Percentiles rank a stretch among this genome's conserved stretches.
Conservation (phyloP, 2,329 filamentous ascomycete genomes). For the Colletotrichum neosansevieriae region DNA sequence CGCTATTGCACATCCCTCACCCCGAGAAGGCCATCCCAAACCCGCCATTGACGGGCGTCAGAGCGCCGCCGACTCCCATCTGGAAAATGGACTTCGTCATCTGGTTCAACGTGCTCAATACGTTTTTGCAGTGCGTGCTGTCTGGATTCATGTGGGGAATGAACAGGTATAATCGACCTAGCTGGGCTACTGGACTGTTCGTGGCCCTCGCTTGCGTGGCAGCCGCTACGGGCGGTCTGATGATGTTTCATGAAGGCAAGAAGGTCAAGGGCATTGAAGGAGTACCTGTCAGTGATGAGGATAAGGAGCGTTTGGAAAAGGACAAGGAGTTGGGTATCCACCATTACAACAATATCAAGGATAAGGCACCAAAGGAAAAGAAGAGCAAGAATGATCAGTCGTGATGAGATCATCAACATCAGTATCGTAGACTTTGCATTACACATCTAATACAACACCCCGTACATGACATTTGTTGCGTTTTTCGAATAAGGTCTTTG, state of each 20-base stretch:
- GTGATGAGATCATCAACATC: background rate
- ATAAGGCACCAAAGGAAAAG: conserved; percentile 61
- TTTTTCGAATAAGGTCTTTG: no score
- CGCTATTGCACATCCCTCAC: conserved; percentile 67
- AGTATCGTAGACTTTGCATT: no score
- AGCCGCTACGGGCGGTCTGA: conserved; percentile 74
- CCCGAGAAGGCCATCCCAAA: conserved; percentile 74
- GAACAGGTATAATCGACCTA: conserved; percentile 78
- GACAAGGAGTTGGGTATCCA: conserved; percentile 68
- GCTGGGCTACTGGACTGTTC: conserved; percentile 84
- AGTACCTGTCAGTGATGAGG: conserved; percentile 70
- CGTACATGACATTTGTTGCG: no score
- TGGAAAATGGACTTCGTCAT: conserved; percentile 87
- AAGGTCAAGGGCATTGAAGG: conserved; percentile 79
- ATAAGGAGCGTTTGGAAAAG: conserved; percentile 61
- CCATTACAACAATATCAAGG: conserved; percentile 70
- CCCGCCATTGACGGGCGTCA: conserved; percentile 76
- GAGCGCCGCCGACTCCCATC: conserved; percentile 73
- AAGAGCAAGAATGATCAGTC: conserved; percentile 45
- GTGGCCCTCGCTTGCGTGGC: conserved; percentile 80
- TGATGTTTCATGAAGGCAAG: conserved; percentile 79
- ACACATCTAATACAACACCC: no score
- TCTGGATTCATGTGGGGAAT: conserved; percentile 87
- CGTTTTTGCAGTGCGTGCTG: conserved; percentile 79
- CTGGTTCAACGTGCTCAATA: conserved; percentile 84